Base-by-base conservation (phyloP, 2,329 filamentous ascomycete genomes). In the Colletotrichum lupini region DNA sequence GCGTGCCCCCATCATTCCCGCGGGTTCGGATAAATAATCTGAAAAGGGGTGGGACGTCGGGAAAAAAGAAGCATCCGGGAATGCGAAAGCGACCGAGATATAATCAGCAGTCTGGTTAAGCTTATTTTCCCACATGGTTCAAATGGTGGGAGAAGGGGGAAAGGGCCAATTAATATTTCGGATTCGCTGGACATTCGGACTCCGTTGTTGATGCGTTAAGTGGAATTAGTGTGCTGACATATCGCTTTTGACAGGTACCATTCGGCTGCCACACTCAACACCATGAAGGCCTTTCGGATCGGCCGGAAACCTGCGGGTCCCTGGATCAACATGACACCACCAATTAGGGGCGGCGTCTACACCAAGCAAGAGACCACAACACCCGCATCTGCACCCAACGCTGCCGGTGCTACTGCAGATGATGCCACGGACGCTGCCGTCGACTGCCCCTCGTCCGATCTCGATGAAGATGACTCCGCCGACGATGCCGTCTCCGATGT, bases 281-380 rank as follows among this genome's bases (percentile, higher is more conserved):
- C 86, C 63, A 91, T 92, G 89, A 88, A 86, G 79, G 85, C 86
- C 76, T 91, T 87, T 81, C 88, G 88, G 76, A 90, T 92, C 76
- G 90, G 90, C 76, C 87, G 86, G 77, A 87, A 85, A 78, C 83
- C 88, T 59, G 78, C 82, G 67, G 85, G 87, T 74, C 85, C 85
- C 49, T 92, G 90, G 90, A 81, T 82, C 73, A 91, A 90, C 81
- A 83, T 87, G 76, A 87, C 86, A 76, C 90, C 90, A 68, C 90
- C 90, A 75, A 91, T 92, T 73, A 85, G 87, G 78, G 85, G 87
- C 53, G 85, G 86, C 57, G 77, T 86, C 77, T 85, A 79, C 76
- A 79, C 78, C 75, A 76, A 76, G 37, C 76, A 76, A 55, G 60
- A 73, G 22, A 64, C 37, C 37, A 42, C 63, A n/a, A 60, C 74